Evolutionary conservation across 2,329 filamentous ascomycete genomes (phyloP), one percentile per base, ranked within the genome.

Genomic region (Epichloe scottii): DNA sequence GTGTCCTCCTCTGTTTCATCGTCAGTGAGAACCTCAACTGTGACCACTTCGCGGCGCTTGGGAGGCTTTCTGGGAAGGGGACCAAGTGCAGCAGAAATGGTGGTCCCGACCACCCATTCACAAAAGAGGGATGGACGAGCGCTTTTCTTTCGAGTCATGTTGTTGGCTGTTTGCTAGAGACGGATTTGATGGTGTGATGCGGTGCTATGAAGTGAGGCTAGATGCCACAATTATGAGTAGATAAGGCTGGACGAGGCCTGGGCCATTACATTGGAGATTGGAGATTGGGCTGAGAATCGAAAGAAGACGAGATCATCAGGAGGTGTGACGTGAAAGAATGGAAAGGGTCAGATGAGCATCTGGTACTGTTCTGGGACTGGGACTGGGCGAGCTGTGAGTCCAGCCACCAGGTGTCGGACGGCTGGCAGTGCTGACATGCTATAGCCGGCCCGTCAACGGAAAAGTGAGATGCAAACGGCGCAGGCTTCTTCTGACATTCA

Each of bases 1-100:
- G 67, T 71, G 49, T 79, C 76, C 26, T 69, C 65, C 7, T 72
- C 69, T n/a, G 67, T 69, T 51, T 76, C 73, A 42, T 78, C 75
- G 54, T 79, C 75, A 11, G 76, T 77, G 14, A 68, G 66, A 2
- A 76, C 59, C 48, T 72, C 66, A 34, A 76, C 58, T 21, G 59
- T 67, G 51, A 73, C 58, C 11, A 71, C 60, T 17, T 64, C 63
- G 45, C 63, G 58, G 39, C 55, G 56, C 49, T 51, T 62, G 19
- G 49, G 58, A 38, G 55, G 51, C 21, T 62, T 61, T 45, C 58
- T 59, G 11, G 60, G 58, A 4, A 58, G 50, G 5, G 61, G 58
- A 3, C 62, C 59, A 4, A 67, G 58, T 23, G 59, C 60, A 11
- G 55, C 55, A 12, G 62, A 52, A 23, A 71, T 65, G 40, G 62